phyloP scores from a whole-genome alignment of 2,329 filamentous ascomycete species.

The Sclerotinia minor region DNA sequence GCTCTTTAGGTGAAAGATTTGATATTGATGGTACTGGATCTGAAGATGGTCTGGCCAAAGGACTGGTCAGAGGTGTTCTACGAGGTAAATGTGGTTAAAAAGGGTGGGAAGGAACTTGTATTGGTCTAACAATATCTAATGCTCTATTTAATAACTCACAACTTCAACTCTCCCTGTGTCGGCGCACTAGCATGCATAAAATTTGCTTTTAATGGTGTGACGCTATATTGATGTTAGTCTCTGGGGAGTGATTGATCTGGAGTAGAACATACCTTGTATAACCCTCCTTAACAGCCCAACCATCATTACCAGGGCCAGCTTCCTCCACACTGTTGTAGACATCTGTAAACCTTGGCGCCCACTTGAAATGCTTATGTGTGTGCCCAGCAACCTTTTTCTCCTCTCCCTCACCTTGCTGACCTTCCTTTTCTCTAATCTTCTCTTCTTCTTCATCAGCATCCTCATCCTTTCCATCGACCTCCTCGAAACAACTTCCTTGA shows the following conservation, averaged over 20 bases:
- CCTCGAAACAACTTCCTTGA: constrained; percentile 81
- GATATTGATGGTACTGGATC: constrained; percentile 27
- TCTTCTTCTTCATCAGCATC: constrained; percentile 68
- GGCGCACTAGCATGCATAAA: constrained; percentile 76
- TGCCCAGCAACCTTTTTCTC: constrained; percentile 50
- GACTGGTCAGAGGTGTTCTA: constrained; percentile 23
- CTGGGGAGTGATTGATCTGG: constrained; percentile 24
- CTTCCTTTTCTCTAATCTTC: constrained; percentile 66
- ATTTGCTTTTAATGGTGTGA: constrained; percentile 89
- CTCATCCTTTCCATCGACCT: constrained; percentile 65
- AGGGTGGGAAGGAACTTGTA: constrained; percentile 30
- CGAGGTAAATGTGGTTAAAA: constrained; percentile 3
- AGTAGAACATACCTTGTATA: constrained; percentile 68
- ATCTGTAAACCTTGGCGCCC: constrained; percentile 84
- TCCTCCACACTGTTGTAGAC: constrained; percentile 86
- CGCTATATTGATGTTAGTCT: constrained; percentile 51
- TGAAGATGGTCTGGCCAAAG: constrained; percentile 27
- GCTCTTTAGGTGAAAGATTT: constrained; percentile 31
- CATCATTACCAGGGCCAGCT: constrained; percentile 79
- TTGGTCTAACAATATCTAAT: constrained; percentile 42
- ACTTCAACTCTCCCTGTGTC: constrained; percentile 70
- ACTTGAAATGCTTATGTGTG: constrained; percentile 88
- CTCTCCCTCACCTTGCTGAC: constrained; percentile 35
- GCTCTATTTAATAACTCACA: constrained; percentile 61
- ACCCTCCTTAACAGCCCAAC: constrained; percentile 86